Base-by-base conservation (phyloP, 2,329 filamentous ascomycete genomes). In the Chaetomium olivaceum region DNA sequence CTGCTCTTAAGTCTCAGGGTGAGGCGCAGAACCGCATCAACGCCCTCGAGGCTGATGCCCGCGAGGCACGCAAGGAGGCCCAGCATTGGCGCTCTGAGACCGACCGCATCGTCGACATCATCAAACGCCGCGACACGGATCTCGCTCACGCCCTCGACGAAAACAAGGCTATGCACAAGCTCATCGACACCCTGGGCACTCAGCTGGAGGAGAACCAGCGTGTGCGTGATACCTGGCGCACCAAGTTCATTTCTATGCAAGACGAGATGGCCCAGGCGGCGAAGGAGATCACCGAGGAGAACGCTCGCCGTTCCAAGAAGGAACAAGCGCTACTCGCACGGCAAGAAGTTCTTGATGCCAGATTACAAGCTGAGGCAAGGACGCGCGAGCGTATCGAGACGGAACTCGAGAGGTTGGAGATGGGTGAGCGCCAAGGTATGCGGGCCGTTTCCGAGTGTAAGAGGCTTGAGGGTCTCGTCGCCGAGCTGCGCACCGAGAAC, bases 171-270 rank as follows among this genome's bases (percentile, higher is more conserved):
- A 81, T 97, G 64, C 88, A 89, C 71, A 88, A 86, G 74, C 88
- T 89, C 33, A 87, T 96, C 65, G 87, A 89, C 67, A 89, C 88
- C 25, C 83, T 97, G 63, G 87, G 89, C 68, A 85, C 85, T 55
- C 93, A 96, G 74, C 86, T 95, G 51, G 89, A 95, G 73, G 93
- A 97, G 79, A 94, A 92, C 73, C 88, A 93, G 74, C 88, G 90
- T 69, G 86, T 96, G 66, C 89, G 93, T 65, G 92, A 97, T 75
- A 88, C 85, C 67, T 93, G 96, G 86, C 89, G 92, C 70, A 82
- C 83, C 75, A 96, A 95, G 77, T 91, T 97, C 73, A 87, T 94
- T 71, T 88, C 88, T 66, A 82, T 99, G 48, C 93, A 98, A 77
- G 87, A 92, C 69, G 92, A 97, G 71, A 94, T 98, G 89, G 86